These are phyloP conservation scores for Anthracocystis setariae DNA, from an alignment of 1,284 basidiomycete species.

Conservation along the genomic window DNA sequence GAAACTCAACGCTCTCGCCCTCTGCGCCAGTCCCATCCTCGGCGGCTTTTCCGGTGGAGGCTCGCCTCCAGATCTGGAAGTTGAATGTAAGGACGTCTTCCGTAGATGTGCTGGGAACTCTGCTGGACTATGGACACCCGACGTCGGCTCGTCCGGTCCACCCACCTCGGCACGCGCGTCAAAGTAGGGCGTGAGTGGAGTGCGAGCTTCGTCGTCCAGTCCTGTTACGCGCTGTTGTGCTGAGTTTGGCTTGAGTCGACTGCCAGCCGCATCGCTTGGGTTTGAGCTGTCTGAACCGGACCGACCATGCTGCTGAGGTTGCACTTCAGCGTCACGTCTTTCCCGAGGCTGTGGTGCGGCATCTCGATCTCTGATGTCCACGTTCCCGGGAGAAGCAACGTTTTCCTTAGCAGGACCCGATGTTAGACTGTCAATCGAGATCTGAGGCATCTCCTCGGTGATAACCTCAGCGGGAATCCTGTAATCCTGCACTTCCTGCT, in stretches of 20 bases:
- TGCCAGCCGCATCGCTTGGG: conserved; percentile 16
- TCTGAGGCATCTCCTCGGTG: conserved; percentile 27
- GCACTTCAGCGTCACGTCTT: conserved; percentile 4
- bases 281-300: conserved; percentile 54
- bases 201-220: conserved; percentile 45
- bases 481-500: conserved; percentile 29
- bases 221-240: conserved; percentile 13
- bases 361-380: not conserved
- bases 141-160: conserved; percentile 1
- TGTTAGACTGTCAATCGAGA: conserved; percentile 16
- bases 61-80: conserved; percentile 4
- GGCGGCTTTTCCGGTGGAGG: conserved; percentile 26
- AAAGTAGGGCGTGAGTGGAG: conserved; percentile 57
- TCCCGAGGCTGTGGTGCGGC: not conserved
- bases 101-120: conserved; percentile 2
- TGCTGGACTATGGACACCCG: conserved; percentile 3
- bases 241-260: conserved; percentile 13
- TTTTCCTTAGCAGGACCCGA: not conserved
- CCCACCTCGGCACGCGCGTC: conserved; percentile 37
- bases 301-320: conserved; percentile 23
- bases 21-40: conserved; percentile 41
- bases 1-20: conserved; percentile 42
- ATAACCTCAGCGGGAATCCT: conserved; percentile 23
- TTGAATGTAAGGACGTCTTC: not conserved
- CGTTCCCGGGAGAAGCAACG: conserved; percentile 6